phyloP scores from a whole-genome alignment of 2,329 filamentous ascomycete species.

The Rhinocladiella similis region DNA sequence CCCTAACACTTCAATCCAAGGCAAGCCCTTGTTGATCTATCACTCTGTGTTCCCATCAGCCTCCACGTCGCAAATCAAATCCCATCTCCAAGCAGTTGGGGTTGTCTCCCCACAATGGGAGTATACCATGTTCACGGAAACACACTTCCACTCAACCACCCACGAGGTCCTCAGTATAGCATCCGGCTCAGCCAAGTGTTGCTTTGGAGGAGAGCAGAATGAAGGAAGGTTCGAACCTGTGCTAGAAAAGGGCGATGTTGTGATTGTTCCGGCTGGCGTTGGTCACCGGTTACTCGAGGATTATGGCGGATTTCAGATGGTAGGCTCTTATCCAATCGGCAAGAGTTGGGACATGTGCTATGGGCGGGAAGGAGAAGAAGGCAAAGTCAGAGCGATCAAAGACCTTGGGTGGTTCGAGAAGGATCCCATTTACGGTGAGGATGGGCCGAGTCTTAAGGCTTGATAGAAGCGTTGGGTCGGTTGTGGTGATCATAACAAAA shows the following conservation, averaged over 20 bases:
- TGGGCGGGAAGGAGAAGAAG: conserved; percentile 58
- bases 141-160: conserved; percentile 67
- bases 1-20: conserved; percentile 66
- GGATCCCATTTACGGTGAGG: conserved; percentile 61
- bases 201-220: conserved; percentile 67
- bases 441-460: conserved; percentile 52
- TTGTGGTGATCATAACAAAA: neutral
- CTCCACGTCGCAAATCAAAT: conserved; percentile 54
- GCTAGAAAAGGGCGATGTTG: conserved; percentile 61
- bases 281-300: conserved; percentile 60
- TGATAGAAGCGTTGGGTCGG: conserved; percentile 18
- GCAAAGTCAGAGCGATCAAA: conserved; percentile 51
- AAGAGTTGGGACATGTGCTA: conserved; percentile 72
- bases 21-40: conserved; percentile 67
- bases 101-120: conserved; percentile 66
- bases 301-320: conserved; percentile 61
- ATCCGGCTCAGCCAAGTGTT: conserved; percentile 59
- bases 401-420: conserved; percentile 57
- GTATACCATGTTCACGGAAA: conserved; percentile 66
- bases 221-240: conserved; percentile 55
- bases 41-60: conserved; percentile 55
- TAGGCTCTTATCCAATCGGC: conserved; percentile 63
- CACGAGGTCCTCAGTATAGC: conserved; percentile 67
- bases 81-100: conserved; percentile 54
- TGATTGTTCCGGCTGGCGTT: conserved; percentile 67